These are phyloP conservation scores for Primulina eburnea DNA, from an alignment of 257 asterid genomes.

Conservation along the genomic window DNA sequence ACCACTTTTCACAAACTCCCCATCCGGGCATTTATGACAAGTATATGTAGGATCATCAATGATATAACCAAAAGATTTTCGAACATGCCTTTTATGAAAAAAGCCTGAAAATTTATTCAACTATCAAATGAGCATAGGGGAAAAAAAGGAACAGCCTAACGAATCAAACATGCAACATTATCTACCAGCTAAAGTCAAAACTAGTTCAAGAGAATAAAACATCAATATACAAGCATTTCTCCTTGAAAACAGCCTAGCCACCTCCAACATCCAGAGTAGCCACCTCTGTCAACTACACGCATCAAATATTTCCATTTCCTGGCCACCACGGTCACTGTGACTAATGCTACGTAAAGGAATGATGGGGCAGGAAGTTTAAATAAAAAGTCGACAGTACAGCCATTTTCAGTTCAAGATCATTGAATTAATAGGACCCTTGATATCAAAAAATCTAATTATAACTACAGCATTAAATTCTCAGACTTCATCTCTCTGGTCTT, in stretches of 20 bases:
- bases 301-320: background rate
- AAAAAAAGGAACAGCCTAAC: conserved; percentile 10
- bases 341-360: background rate
- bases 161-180: conserved; percentile 19
- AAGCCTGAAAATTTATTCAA: conserved; percentile 49
- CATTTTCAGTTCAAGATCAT: background rate
- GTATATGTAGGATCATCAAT: conserved; percentile 42
- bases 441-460: background rate
- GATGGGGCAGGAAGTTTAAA: background rate
- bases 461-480: background rate
- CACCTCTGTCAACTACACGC: conserved; percentile 10
- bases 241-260: background rate
- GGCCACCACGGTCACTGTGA: background rate
- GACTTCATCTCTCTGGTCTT: background rate
- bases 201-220: conserved; percentile 19
- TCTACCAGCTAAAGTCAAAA: conserved; percentile 20
- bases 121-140: conserved; percentile 18
- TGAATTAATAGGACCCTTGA: background rate
- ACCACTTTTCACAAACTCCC: conserved; percentile 35
- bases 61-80: conserved; percentile 49
- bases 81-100: conserved; percentile 72
- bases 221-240: background rate
- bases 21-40: conserved; percentile 64
- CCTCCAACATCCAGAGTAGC: conserved; percentile 17
- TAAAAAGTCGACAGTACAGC: background rate